Evolutionary conservation across 169 alveolate genomes (phyloP), one percentile per base, ranked within the genome.

Genomic region (Plasmodium blacklocki): DNA sequence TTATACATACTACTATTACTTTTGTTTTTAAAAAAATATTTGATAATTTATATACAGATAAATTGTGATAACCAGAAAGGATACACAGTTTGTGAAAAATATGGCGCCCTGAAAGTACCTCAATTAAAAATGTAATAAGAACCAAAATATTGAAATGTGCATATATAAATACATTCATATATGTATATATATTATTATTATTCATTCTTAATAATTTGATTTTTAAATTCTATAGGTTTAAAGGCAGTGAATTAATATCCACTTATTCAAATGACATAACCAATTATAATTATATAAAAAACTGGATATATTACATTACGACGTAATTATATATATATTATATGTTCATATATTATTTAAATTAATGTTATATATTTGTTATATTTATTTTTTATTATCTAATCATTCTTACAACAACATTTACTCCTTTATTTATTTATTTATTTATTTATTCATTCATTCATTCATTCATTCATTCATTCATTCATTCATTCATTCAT

Each of bases 41-140:
- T 32, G 4, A 32, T 32, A 32, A 32, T 4, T 43, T 39, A 23
- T 39, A 23, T 76, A 26, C 39, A 76, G 88, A 70, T 76, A 63
- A 76, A 76, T 67, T 76, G 88, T 70, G 88, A 64, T 1, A 56
- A 64, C 39, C 49, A 14, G 8, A 63, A 23, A 0, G 88, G 70
- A 11, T 50, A 58, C 29, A 5, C 43, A 32, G n/a, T 76, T 21
- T 76, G 88, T n/a, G 59, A 76, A 18, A 52, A 49, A 29, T 76
- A 76, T 23, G 75, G 7, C 11, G 88, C 66, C 52, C 6, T 66
- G 26, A 49, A 23, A 9, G 47, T 76, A 49, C 88, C 88, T 29
- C 88, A 76, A 39, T 63, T 76, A 70, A 76, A 76, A 64, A 9
- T 76, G 88, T 76, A 76, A 75, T 43, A 62, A 11, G 15, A 74